phyloP scores from a whole-genome alignment of 176 grass and related monocot species.

The Oryza brachyantha region DNA sequence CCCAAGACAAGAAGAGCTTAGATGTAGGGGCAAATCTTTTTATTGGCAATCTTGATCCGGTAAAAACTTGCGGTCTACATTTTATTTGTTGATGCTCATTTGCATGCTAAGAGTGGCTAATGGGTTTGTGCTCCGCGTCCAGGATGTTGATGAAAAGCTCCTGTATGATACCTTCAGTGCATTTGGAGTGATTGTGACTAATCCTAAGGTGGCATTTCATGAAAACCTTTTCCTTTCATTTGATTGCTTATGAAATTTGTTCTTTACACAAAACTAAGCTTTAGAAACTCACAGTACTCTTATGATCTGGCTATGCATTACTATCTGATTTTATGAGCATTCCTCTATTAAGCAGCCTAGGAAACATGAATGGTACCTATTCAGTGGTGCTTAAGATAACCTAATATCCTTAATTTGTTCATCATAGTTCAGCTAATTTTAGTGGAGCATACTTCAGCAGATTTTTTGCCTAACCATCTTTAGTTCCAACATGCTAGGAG shows the following conservation, averaged over 20 bases:
- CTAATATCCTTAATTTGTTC: neutral
- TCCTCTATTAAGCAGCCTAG: neutral
- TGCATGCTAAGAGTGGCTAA: conserved; percentile 4
- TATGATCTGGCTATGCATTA: neutral
- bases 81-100: conserved; percentile 23
- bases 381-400: neutral
- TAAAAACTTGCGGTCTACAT: conserved; percentile 40
- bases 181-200: conserved; percentile 95
- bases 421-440: conserved; percentile 13
- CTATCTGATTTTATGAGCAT: conserved; percentile 17
- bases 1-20: conserved; percentile 99
- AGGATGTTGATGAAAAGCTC: conserved; percentile 99
- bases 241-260: neutral
- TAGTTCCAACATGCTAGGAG: neutral
- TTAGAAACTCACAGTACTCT: conserved; percentile 9
- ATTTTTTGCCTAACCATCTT: neutral
- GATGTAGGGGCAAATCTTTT: conserved; percentile 99
- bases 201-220: conserved; percentile 76
- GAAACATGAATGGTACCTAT: neutral
- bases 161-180: conserved; percentile 99
- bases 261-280: neutral
- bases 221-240: neutral
- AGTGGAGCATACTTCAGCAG: neutral
- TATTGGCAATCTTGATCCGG: conserved; percentile 95
- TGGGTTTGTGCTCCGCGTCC: conserved; percentile 31